A percentile compares a stretch with the other conserved stretches of the same genome.
These are phyloP conservation scores for Wilhelminamyces savonicus DNA, from an alignment of 805 yeast genomes.

Conservation along the genomic window DNA sequence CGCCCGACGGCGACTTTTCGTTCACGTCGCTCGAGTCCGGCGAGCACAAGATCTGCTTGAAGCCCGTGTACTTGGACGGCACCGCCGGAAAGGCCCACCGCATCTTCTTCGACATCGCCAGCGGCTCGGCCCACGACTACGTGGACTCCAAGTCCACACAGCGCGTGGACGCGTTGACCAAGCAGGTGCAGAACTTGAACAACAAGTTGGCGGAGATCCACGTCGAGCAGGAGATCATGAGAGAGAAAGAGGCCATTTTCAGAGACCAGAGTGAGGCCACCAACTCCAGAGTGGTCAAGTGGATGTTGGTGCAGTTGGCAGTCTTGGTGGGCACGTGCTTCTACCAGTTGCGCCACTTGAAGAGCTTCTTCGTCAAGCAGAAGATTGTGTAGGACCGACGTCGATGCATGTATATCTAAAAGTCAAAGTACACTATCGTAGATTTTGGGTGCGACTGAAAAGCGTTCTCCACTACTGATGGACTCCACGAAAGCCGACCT, in stretches of 20 bases:
- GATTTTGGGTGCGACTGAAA: no score
- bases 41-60: slow-evolving; percentile 76
- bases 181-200: slow-evolving; percentile 51
- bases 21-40: slow-evolving; percentile 82
- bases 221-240: slow-evolving; percentile 60
- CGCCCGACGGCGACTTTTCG: slow-evolving; percentile 60
- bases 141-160: slow-evolving; percentile 58
- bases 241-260: slow-evolving; percentile 73
- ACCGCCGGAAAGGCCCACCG: slow-evolving; percentile 57
- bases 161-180: slow-evolving; percentile 46
- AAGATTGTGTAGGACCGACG: slow-evolving; percentile 53
- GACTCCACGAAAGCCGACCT: slow-evolving; percentile 16
- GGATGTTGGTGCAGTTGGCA: slow-evolving; percentile 68
- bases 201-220: slow-evolving; percentile 52
- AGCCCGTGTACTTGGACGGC: slow-evolving; percentile 55
- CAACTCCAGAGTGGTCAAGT: slow-evolving; percentile 62
- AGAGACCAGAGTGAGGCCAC: slow-evolving; percentile 74
- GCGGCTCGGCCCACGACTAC: slow-evolving; percentile 55
- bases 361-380: slow-evolving; percentile 79
- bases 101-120: slow-evolving; percentile 65
- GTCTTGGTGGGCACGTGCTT: slow-evolving; percentile 65
- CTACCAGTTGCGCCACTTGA: slow-evolving; percentile 73
- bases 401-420: slow-evolving; percentile 1
- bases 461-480: no score
- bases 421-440: no score